Percentiles rank a stretch among this genome's conserved stretches.
These are phyloP conservation scores for Penicillium sp. DNA, from an alignment of 2,329 filamentous ascomycete species.

Conservation along the genomic window DNA sequence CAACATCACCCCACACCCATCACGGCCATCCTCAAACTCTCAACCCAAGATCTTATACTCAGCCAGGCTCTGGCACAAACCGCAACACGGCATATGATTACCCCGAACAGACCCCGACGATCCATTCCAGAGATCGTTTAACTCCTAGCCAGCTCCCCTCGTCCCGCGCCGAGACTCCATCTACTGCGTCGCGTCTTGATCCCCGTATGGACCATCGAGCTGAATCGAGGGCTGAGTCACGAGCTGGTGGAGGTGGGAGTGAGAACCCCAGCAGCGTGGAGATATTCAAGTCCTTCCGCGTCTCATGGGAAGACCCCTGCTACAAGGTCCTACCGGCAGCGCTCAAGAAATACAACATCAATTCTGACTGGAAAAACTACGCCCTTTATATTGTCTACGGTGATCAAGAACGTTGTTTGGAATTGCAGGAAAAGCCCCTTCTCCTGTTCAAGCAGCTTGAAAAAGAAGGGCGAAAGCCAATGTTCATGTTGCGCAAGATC, in stretches of 20 bases:
- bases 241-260: conserved; percentile 11
- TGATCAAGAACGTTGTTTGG: conserved; percentile 93
- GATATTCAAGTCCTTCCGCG: conserved; percentile 98
- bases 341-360: conserved; percentile 97
- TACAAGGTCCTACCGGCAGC: conserved; percentile 95
- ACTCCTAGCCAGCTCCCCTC: conserved; percentile 33
- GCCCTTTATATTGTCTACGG: conserved; percentile 97
- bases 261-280: conserved; percentile 64
- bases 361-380: conserved; percentile 96
- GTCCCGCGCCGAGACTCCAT: conserved; percentile 35
- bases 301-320: conserved; percentile 97
- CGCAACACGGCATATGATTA: conserved; percentile 39
- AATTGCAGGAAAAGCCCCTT: conserved; percentile 87
- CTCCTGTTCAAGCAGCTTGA: conserved; percentile 97
- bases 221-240: conserved; percentile 28
- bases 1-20: conserved; percentile 45
- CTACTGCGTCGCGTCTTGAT: conserved; percentile 19
- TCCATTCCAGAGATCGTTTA: conserved; percentile 34
- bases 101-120: conserved; percentile 36
- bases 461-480: conserved; percentile 95
- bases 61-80: conserved; percentile 30
- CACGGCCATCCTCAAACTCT: conserved; percentile 44
- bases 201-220: conserved; percentile 2
- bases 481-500: conserved; percentile 93
- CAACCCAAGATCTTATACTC: conserved; percentile 46